Base-by-base conservation (phyloP, 139 green algal species). In the Auxenochlorella pyrenoidosa region DNA sequence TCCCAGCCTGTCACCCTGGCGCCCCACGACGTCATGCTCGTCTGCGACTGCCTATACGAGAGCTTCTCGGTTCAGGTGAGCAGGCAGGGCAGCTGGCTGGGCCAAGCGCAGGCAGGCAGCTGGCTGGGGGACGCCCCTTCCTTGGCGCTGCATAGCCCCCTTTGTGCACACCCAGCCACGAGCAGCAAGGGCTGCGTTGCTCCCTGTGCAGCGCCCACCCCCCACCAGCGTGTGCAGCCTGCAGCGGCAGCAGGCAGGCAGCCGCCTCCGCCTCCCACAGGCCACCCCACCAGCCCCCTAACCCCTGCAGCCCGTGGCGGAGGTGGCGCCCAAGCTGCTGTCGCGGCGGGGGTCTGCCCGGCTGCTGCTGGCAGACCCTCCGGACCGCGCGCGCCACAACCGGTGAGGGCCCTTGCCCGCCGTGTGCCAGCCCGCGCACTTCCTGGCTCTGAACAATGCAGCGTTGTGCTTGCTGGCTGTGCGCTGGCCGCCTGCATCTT, bases 31-130 rank as follows among this genome's bases (percentile, higher is more conserved):
- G 78, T 93, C 21, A 82, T 92, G 44, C 59, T 94, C 0, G 89
- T 89, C 0, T 93, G 90, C 89, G 93, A 95, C 83, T 93, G 94
- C 59, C 84, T 95, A 5, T 95, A 95, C 79, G 92, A 95, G 70
- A 34, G 65, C 10, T 90, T 88, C 68, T 89, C 83, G 4, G 91
- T 95, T 6, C 73, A 86, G 82, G 82, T 79, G 44, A 22, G 71
- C 36, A n/a, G 54, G 75, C 75, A 22, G 47, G 2, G 15, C 54
- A 63, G 54, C 16, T 4, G 12, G 54, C 54, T 68, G 34, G 4
- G 15, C 36, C 15, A n/a, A n/a, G n/a, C n/a, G n/a, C n/a, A n/a
- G n/a, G n/a, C n/a, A n/a, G n/a, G n/a, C n/a, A n/a, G n/a, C n/a
- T n/a, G n/a, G n/a, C n/a, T n/a, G n/a, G n/a, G n/a, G n/a, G n/a